Percentiles rank a stretch among this genome's conserved stretches.
Evolutionary conservation across 2,329 filamentous ascomycete genomes (phyloP).

Genomic region (Ophiobolus disseminans): DNA sequence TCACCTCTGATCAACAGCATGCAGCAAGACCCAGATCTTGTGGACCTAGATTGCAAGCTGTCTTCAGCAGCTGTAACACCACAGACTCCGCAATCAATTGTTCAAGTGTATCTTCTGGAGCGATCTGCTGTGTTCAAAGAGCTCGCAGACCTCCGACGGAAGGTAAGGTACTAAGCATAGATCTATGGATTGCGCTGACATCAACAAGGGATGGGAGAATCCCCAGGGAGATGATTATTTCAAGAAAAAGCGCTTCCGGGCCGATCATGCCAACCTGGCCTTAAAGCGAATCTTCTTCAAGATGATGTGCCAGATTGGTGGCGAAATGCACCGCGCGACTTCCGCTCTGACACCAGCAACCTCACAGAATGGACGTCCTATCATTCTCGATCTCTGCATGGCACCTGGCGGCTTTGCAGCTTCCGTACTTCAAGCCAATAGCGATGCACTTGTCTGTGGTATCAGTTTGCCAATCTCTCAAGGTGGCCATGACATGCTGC

Average conservation of each 20-base stretch:
- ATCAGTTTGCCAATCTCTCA: conserved; percentile 52
- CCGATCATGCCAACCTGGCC: conserved; percentile 44
- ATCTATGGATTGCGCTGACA: conserved; percentile 50
- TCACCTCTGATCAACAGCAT: no score
- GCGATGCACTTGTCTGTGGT: conserved; percentile 41
- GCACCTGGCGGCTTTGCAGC: conserved; percentile 62
- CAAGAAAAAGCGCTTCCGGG: conserved; percentile 46
- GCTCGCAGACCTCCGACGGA: conserved; percentile 4
- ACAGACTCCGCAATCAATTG: no score
- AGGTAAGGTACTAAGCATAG: conserved; percentile 7
- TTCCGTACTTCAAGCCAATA: conserved; percentile 48
- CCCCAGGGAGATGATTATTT: conserved; percentile 55
- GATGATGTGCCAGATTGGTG: conserved; percentile 55
- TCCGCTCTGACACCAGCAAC: conserved; percentile 38
- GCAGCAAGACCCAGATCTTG: no score
- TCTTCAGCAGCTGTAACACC: no score
- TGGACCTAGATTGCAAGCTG: no score
- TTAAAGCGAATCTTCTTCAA: conserved; percentile 44
- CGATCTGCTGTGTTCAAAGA: conserved; percentile 9
- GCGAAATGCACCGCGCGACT: conserved; percentile 51
- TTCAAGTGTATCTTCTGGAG: conserved; percentile 14
- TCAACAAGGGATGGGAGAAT: conserved; percentile 55
- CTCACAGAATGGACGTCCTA: background rate
- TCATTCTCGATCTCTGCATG: conserved; percentile 63
- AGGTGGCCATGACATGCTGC: conserved; percentile 51